Percentiles rank a stretch among this genome's conserved stretches.
Conservation (phyloP, 768 basidiomycete genomes). For the Porphyrellus cyaneotinctus region DNA sequence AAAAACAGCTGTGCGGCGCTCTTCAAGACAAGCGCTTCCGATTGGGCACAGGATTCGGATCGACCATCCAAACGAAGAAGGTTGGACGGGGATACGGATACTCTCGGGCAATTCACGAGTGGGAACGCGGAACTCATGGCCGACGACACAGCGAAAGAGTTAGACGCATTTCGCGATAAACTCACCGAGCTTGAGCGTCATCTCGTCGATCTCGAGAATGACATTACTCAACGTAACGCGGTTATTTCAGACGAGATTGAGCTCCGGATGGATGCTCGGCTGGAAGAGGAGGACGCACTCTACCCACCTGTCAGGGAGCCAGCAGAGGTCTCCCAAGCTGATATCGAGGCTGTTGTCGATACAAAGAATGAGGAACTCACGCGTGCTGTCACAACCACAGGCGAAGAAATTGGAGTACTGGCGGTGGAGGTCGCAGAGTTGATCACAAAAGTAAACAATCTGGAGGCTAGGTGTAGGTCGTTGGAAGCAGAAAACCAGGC, state of each 20-base stretch:
- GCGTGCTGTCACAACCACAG: slow-evolving; percentile 13
- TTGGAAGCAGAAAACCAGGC: slow-evolving; percentile 29
- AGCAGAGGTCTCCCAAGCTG: slow-evolving; percentile 14
- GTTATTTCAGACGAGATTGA: slow-evolving; percentile 30
- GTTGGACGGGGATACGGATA: slow-evolving; percentile 10
- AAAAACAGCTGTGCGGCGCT: slow-evolving; percentile 21
- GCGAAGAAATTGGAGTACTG: slow-evolving; percentile 30
- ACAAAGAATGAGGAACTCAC: slow-evolving; percentile 18
- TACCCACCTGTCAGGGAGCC: slow-evolving; percentile 19
- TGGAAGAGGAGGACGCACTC: slow-evolving; percentile 26
- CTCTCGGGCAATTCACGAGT: neutral
- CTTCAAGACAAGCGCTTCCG: slow-evolving; percentile 14
- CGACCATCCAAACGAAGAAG: slow-evolving; percentile 28
- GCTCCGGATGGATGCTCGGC: slow-evolving; percentile 25
- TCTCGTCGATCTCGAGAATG: slow-evolving; percentile 34
- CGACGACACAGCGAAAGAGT: slow-evolving; percentile 11
- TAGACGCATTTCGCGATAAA: slow-evolving; percentile 28
- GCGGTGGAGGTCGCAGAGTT: slow-evolving; percentile 32
- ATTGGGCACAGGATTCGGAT: slow-evolving; percentile 15
- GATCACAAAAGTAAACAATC: slow-evolving; percentile 26
- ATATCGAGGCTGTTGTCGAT: slow-evolving; percentile 27
- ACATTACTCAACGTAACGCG: slow-evolving; percentile 33
- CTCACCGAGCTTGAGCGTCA: slow-evolving; percentile 27
- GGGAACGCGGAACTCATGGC: neutral
- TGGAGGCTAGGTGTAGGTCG: slow-evolving; percentile 18